A percentile compares a stretch with the other conserved stretches of the same genome.
phyloP scores from a whole-genome alignment of 2,329 filamentous ascomycete species.

The Didymella keratinophila region DNA sequence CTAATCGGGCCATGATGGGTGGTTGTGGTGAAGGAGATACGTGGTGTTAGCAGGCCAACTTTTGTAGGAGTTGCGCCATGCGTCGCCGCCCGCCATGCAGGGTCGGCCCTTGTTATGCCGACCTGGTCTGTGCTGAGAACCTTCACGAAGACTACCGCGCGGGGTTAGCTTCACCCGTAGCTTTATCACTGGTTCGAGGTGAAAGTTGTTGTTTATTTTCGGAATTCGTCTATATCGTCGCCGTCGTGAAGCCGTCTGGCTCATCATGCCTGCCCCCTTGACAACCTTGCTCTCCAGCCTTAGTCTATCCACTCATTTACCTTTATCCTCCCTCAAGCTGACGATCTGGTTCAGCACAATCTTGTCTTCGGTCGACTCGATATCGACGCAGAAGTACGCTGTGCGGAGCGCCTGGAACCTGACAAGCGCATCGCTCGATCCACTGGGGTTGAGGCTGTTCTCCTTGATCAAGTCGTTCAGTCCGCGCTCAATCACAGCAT shows the following conservation, averaged over 20 bases:
- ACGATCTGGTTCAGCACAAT: conserved; percentile 92
- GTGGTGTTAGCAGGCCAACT: conserved; percentile 26
- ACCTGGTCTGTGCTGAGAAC: conserved; percentile 12
- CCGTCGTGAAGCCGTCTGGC: neutral
- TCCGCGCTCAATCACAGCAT: conserved; percentile 83
- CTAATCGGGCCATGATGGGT: conserved; percentile 50
- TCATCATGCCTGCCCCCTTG: neutral
- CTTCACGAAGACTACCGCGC: conserved; percentile 16
- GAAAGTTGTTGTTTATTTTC: neutral
- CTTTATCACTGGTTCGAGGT: too few relatives aligned
- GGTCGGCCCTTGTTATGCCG: conserved; percentile 15
- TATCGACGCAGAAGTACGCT: conserved; percentile 85
- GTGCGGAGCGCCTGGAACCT: conserved; percentile 92
- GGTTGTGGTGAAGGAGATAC: conserved; percentile 4
- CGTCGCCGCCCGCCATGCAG: conserved; percentile 21
- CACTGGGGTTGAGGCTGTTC: conserved; percentile 43
- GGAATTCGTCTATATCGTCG: neutral
- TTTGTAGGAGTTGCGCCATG: conserved; percentile 24
- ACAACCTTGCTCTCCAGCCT: neutral
- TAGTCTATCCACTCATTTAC: conserved; percentile 29
- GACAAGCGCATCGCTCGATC: conserved; percentile 59
- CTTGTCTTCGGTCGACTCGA: conserved; percentile 73
- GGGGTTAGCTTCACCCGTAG: conserved; percentile 5
- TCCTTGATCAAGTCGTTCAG: conserved; percentile 80
- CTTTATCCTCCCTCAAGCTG: conserved; percentile 80